Evolutionary conservation across 2,329 filamentous ascomycete species (phyloP).

Genomic region (Aspergillus fructus): DNA sequence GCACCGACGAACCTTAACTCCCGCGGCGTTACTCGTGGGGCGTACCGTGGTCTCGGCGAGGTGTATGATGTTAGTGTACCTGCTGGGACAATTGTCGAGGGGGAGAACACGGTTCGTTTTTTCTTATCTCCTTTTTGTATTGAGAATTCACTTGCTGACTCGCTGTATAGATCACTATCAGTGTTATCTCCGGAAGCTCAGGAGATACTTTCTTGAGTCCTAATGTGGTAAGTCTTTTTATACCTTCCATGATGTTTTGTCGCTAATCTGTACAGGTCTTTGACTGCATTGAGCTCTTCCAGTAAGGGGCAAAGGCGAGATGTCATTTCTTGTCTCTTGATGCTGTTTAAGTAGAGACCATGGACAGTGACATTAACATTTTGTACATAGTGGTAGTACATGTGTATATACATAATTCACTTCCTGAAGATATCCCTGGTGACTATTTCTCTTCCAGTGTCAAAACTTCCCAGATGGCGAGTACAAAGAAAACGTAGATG

Average conservation of each 20-base stretch:
- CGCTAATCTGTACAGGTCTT: constrained; percentile 24
- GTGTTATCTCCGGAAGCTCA: constrained; percentile 58
- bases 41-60: constrained; percentile 64
- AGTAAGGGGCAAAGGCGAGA: constrained; percentile 10
- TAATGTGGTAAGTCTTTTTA: constrained; percentile 44
- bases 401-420: not conserved
- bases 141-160: not conserved
- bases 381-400: not conserved
- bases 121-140: not conserved
- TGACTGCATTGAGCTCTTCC: constrained; percentile 32
- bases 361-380: not conserved
- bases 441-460: no score
- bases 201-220: constrained; percentile 58
- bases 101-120: constrained; percentile 53
- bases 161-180: constrained; percentile 52
- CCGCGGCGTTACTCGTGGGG: constrained; percentile 64
- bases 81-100: constrained; percentile 57
- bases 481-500: no score
- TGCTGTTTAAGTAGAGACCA: no score
- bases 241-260: not conserved
- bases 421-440: not conserved
- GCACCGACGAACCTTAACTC: constrained; percentile 64
- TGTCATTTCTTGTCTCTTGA: not conserved
- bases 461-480: no score
- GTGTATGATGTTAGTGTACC: constrained; percentile 64